These are phyloP conservation scores for Aspergillus sparsus DNA, from an alignment of 495 filamentous ascomycete genomes.

Conservation along the genomic window DNA sequence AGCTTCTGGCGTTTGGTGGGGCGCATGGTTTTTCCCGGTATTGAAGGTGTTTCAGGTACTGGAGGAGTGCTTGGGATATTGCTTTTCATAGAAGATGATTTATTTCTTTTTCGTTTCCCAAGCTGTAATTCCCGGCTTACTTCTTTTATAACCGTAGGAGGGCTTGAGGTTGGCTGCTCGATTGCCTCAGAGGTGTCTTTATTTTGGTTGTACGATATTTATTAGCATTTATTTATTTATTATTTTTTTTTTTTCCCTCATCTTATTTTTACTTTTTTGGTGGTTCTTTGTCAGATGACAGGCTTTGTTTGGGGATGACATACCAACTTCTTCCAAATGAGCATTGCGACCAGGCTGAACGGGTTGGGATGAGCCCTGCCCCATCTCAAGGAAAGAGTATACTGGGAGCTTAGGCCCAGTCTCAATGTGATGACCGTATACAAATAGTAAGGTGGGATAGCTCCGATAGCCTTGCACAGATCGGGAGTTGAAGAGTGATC, in stretches of 20 bases:
- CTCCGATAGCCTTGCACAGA: not conserved
- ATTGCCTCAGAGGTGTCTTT: not conserved
- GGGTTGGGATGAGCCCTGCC: constrained; percentile 16
- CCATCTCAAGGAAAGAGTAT: constrained; percentile 11
- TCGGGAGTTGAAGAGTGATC: not conserved
- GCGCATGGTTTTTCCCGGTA: too few species aligned
- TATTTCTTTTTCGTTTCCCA: constrained; percentile 18
- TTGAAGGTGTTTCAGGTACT: too few species aligned
- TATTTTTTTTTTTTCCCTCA: not conserved
- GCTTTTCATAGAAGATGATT: constrained; percentile 2
- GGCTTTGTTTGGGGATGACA: not conserved
- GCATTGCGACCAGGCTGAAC: not conserved
- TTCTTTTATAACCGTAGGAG: not conserved
- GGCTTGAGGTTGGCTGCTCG: not conserved
- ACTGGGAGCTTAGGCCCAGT: not conserved
- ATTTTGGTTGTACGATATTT: not conserved
- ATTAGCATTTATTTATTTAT: not conserved
- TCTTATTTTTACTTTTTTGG: constrained; percentile 1
- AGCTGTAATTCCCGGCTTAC: not conserved
- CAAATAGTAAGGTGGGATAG: not conserved
- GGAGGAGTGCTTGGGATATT: not conserved
- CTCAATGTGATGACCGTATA: not conserved
- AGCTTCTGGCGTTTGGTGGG: too few species aligned
- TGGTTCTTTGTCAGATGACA: not conserved
- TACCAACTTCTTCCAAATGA: constrained; percentile 9